Conservation (phyloP, 495 filamentous ascomycete genomes). For the Penicillium flavigenum region DNA sequence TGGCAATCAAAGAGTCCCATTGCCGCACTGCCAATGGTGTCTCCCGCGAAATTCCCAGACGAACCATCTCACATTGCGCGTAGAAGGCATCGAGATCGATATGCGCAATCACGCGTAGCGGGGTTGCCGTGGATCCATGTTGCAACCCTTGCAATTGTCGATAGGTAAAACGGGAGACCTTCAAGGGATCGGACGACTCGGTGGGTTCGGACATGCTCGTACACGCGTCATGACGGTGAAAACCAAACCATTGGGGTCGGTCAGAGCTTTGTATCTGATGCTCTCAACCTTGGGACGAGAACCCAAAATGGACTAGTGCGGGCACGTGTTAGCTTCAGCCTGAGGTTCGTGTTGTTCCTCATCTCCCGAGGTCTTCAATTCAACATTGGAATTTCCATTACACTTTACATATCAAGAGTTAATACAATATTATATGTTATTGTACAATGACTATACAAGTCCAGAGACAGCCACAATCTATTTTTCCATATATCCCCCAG, state of each 20-base stretch:
- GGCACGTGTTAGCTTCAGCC: constrained; percentile 16
- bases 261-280: background rate
- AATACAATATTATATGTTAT: background rate
- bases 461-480: background rate
- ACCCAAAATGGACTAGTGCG: constrained; percentile 21
- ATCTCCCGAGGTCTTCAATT: background rate
- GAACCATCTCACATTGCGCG: constrained; percentile 92
- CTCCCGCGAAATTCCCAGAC: constrained; percentile 69
- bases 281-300: constrained; percentile 10
- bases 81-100: constrained; percentile 98
- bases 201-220: constrained; percentile 30
- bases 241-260: background rate
- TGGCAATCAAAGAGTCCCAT: constrained; percentile 81
- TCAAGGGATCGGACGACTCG: constrained; percentile 40
- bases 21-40: constrained; percentile 86
- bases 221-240: constrained; percentile 23
- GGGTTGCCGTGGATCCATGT: constrained; percentile 66
- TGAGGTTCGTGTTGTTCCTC: constrained; percentile 5
- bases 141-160: constrained; percentile 76
- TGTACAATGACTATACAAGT: background rate
- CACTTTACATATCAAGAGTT: background rate
- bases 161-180: constrained; percentile 75
- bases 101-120: constrained; percentile 84
- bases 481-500: background rate
- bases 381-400: background rate